Percentiles rank a stretch among this genome's conserved stretches.
phyloP scores from a whole-genome alignment of 257 asterid species.

The Capsicum baccatum region DNA sequence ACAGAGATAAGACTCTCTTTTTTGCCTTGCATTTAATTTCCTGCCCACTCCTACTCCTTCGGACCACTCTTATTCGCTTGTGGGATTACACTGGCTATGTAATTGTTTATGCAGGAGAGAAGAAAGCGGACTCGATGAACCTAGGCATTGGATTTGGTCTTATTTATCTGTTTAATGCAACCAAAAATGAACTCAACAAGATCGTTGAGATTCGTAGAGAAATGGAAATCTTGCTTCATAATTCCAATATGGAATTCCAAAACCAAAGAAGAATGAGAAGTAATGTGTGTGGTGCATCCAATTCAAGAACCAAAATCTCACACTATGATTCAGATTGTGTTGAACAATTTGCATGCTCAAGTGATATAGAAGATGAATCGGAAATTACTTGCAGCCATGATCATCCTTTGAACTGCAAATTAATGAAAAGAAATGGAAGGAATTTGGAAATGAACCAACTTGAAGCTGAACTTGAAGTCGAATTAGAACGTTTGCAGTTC shows the following conservation, averaged over 20 bases:
- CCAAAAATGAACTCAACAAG: conserved; percentile 57
- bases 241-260: conserved; percentile 41
- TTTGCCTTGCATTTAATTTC: too few species aligned
- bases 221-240: conserved; percentile 53
- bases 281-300: conserved; percentile 24
- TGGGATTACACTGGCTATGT: too few species aligned
- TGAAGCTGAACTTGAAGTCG: conserved; percentile 73
- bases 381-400: conserved; percentile 39
- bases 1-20: too few species aligned
- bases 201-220: conserved; percentile 50
- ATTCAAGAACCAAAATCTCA: conserved; percentile 33
- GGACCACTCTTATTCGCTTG: too few species aligned
- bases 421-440: conserved; percentile 30
- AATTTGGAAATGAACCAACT: conserved; percentile 62
- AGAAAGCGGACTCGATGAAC: conserved; percentile 53
- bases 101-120: conserved; percentile 27
- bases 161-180: conserved; percentile 52
- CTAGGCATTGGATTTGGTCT: conserved; percentile 72
- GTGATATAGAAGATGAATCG: conserved; percentile 28
- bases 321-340: conserved; percentile 33
- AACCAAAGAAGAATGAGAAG: conserved; percentile 32
- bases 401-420: conserved; percentile 5
- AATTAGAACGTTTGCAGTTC: conserved; percentile 57
- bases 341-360: conserved; percentile 37
- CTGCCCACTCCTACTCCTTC: too few species aligned